Percentiles rank a stretch among this genome's conserved stretches.
Conservation (phyloP, 75 land plant species). For the Pinus albicaulis region DNA sequence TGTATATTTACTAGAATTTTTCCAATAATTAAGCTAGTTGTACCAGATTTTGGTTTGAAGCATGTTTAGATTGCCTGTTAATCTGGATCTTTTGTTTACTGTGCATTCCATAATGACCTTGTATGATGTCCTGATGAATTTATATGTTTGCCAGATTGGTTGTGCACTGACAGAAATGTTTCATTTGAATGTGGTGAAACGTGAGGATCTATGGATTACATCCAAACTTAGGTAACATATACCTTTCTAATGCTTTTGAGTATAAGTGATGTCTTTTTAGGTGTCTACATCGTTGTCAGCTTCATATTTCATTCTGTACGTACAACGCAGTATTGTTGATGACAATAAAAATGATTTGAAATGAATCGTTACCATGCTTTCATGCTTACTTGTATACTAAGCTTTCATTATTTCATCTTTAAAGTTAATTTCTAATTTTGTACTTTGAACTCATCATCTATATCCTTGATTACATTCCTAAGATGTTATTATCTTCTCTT, state of each 20-base stretch:
- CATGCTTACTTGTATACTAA: not conserved
- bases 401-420: not conserved
- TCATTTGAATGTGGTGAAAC: conserved; percentile 20
- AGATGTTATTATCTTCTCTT: not conserved
- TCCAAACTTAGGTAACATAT: conserved; percentile 23
- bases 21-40: not conserved
- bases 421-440: too few species aligned
- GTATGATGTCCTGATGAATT: too few species aligned
- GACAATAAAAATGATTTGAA: not conserved
- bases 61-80: not conserved
- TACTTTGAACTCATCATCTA: too few species aligned
- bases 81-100: not conserved
- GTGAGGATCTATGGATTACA: conserved; percentile 23
- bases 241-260: not conserved
- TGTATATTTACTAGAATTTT: not conserved
- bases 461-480: not conserved
- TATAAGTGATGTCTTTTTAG: not conserved
- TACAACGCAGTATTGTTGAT: not conserved
- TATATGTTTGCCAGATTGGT: conserved; percentile 18
- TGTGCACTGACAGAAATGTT: conserved; percentile 18
- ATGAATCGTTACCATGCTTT: not conserved
- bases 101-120: not conserved
- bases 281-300: not conserved
- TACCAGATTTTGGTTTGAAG: not conserved
- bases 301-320: not conserved